Evolutionary conservation across 495 filamentous ascomycete genomes (phyloP), one percentile per base, ranked within the genome.

Genomic region (Staphylotrichum longicolle): DNA sequence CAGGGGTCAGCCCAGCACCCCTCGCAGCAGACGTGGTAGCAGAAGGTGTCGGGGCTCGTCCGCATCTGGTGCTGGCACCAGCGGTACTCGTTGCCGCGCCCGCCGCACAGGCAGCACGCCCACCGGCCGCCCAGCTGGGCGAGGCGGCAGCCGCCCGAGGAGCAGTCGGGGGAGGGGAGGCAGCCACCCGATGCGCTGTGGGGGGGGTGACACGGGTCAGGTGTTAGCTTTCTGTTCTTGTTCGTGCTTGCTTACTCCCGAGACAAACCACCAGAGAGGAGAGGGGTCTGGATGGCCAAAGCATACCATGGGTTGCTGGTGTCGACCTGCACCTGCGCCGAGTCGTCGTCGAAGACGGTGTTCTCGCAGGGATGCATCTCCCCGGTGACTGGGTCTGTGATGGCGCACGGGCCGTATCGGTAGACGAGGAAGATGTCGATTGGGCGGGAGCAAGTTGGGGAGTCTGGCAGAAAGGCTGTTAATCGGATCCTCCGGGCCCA

Each of bases 1-100:
- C 20, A 27, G 20, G 30, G 27, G 45, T 72, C 70, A 30, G 68
- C 58, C 35, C 54, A 39, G 45, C 75, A 75, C 1, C 58, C 59
- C 2, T 45, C 55, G 33, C 72, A 75, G 45, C 69, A 70, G 32
- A 66, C 58, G 46, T 73, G 72, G 48, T 75, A 73, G 54, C 75
- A 81, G 44, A 80, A 76, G n/a, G 77, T 72, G 54, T 81, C 76
- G 0, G 76, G 77, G 45, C 76, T 75, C 40, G 64, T 70, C 34
- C 63, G 67, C 65, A 71, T 66, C 35, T 65, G 71, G 40, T 72
- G 69, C 33, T 70, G 61, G 41, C 71, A 79, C 65, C 63, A 73
- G 39, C 70, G 68, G 39, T 74, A 72, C 41, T 66, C 66, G 48
- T 81, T 80, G 7, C 70, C 74, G 5, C 73, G 75, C 1, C 78